Percentiles rank a stretch among this genome's conserved stretches.
Evolutionary conservation across 2,329 filamentous ascomycete genomes (phyloP).

Genomic region (Aspergillus hortae): DNA sequence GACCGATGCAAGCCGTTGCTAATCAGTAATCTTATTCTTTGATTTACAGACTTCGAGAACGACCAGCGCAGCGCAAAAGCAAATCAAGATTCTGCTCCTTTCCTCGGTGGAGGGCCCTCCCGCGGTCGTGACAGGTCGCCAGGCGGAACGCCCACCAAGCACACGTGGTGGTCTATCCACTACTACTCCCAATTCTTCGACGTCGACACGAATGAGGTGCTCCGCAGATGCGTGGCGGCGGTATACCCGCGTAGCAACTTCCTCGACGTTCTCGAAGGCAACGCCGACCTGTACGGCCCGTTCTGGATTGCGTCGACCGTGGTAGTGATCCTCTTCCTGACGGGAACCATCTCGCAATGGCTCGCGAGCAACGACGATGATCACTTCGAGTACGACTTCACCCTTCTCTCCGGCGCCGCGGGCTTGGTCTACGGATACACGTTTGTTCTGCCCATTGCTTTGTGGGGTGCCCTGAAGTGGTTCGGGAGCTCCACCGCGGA

Average conservation of each 20-base stretch:
- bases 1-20: too few species aligned
- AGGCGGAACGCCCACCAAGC: constrained; percentile 60
- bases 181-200: constrained; percentile 99
- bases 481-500: constrained; percentile 93
- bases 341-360: constrained; percentile 92
- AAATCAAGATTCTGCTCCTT: constrained; percentile 49
- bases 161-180: constrained; percentile 83
- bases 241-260: constrained; percentile 91
- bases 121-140: constrained; percentile 40
- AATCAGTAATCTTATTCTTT: neutral
- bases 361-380: constrained; percentile 63
- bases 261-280: constrained; percentile 93
- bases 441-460: constrained; percentile 72
- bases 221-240: constrained; percentile 82
- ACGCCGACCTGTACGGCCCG: constrained; percentile 92
- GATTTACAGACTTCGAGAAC: constrained; percentile 64
- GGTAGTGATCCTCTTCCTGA: constrained; percentile 89
- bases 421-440: constrained; percentile 97
- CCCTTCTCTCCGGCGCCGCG: constrained; percentile 79
- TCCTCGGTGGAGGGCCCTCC: constrained; percentile 40
- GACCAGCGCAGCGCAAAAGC: constrained; percentile 49
- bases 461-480: constrained; percentile 89
- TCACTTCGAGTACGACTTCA: constrained; percentile 89
- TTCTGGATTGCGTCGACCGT: constrained; percentile 99
- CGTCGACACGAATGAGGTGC: constrained; percentile 87